Conservation (phyloP, 352 stramenopile species). For the Halophytophthora polymorphica region DNA sequence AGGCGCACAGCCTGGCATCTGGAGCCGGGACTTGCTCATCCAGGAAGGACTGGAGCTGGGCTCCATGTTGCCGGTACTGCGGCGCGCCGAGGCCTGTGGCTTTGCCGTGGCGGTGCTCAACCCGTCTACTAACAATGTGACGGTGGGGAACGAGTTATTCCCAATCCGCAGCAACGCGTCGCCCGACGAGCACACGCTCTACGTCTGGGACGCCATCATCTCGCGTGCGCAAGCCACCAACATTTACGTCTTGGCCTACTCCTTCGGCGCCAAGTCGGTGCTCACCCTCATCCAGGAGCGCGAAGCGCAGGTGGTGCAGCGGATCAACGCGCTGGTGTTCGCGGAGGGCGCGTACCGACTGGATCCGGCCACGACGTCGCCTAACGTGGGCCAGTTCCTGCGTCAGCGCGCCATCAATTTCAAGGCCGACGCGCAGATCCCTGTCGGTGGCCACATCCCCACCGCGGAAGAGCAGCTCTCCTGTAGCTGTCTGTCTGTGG, state of each 20-base stretch:
- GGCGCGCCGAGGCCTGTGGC: constrained; percentile 32
- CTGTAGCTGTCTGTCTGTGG: constrained; percentile 67
- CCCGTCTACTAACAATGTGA: constrained; percentile 73
- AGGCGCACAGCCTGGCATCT: constrained; percentile 71
- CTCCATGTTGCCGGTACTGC: constrained; percentile 75
- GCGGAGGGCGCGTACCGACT: constrained; percentile 61
- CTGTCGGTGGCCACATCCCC: constrained; percentile 47
- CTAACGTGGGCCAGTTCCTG: constrained; percentile 58
- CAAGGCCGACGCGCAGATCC: constrained; percentile 47
- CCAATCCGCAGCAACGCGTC: constrained; percentile 59
- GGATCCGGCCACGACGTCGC: constrained; percentile 45
- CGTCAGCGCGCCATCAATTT: constrained; percentile 71
- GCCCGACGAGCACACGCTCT: constrained; percentile 67
- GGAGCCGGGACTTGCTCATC: constrained; percentile 73
- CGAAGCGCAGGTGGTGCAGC: constrained; percentile 50
- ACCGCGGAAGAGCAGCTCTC: constrained; percentile 53
- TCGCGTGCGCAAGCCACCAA: constrained; percentile 53
- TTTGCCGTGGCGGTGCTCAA: constrained; percentile 70
- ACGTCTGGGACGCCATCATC: constrained; percentile 78
- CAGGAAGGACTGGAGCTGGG: constrained; percentile 72
- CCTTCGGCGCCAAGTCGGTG: constrained; percentile 66
- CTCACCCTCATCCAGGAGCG: constrained; percentile 64
- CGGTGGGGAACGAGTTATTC: constrained; percentile 43
- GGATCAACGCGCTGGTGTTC: constrained; percentile 64
- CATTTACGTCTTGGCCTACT: constrained; percentile 66